Evolutionary conservation across 768 basidiomycete genomes (phyloP).

Genomic region (Mycena albidolilacea): DNA sequence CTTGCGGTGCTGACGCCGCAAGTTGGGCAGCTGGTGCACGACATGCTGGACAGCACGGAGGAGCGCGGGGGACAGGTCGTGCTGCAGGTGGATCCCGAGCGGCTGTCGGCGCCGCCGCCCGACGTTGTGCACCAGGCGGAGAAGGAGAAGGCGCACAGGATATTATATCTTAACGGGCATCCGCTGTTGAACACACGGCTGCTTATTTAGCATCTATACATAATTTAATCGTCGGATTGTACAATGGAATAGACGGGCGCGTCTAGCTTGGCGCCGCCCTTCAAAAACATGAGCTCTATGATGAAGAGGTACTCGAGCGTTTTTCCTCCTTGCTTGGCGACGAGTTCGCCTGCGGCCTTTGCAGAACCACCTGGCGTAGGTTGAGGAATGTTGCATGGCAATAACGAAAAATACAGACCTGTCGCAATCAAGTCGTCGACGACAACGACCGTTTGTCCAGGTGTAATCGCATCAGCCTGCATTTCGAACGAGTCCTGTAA

Average conservation of each 20-base stretch:
- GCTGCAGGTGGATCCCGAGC: constrained; percentile 64
- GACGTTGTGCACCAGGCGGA: constrained; percentile 43
- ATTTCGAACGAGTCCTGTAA: constrained; percentile 95
- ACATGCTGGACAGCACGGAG: constrained; percentile 70
- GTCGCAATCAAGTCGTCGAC: constrained; percentile 98
- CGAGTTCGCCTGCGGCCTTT: constrained; percentile 91
- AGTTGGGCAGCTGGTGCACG: constrained; percentile 67
- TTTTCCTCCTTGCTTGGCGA: constrained; percentile 85
- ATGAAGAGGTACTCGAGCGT: constrained; percentile 96
- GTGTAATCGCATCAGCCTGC: constrained; percentile 87
- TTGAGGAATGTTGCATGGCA: constrained; percentile 4
- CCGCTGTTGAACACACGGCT: constrained; percentile 84
- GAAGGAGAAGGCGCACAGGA: constrained; percentile 48
- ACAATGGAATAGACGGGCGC: constrained; percentile 93
- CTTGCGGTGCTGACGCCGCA: constrained; percentile 70
- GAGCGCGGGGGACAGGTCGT: constrained; percentile 64
- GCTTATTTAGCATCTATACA: constrained; percentile 59
- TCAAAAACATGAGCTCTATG: constrained; percentile 84
- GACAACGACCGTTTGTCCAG: constrained; percentile 88
- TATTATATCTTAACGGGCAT: constrained; percentile 85
- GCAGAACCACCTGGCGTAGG: constrained; percentile 86
- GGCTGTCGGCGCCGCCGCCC: constrained; percentile 42
- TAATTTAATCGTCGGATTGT: constrained; percentile 74
- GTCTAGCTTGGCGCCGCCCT: constrained; percentile 83
- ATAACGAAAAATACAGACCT: constrained; percentile 62